Evolutionary conservation across 2,329 filamentous ascomycete species (phyloP).

Genomic region (Fusarium sacchari): DNA sequence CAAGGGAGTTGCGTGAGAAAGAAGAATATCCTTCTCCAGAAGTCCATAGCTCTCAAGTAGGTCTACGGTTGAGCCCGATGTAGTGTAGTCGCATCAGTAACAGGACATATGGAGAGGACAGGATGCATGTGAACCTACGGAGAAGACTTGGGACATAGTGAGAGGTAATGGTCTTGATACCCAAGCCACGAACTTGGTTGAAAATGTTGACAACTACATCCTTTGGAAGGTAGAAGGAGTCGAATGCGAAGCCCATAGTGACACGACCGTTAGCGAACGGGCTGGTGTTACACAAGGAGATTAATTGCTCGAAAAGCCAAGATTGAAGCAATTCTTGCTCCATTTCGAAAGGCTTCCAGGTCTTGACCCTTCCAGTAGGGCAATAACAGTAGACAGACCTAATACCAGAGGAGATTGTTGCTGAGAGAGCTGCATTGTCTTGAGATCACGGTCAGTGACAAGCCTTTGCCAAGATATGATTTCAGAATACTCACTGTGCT

Average conservation of each 20-base stretch:
- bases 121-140: not conserved
- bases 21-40: not conserved
- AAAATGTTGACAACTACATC: not conserved
- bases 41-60: not conserved
- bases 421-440: conserved; percentile 5
- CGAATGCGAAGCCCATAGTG: conserved; percentile 13
- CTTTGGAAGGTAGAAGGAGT: conserved; percentile 12
- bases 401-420: conserved; percentile 2
- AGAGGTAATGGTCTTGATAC: conserved; percentile 8
- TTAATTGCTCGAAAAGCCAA: not conserved
- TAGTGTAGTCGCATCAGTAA: fast-evolving
- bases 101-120: fast-evolving
- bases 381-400: conserved; percentile 17
- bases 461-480: fast-evolving
- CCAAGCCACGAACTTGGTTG: not conserved
- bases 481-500: not conserved
- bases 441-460: fast-evolving
- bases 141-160: conserved; percentile 3
- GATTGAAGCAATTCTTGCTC: not conserved
- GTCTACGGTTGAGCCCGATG: not conserved
- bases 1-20: conserved; percentile 4
- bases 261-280: not conserved
- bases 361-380: not conserved
- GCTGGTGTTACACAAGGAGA: not conserved
- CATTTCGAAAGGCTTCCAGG: conserved; percentile 3